Evolutionary conservation across 2,329 filamentous ascomycete genomes (phyloP), one percentile per base, ranked within the genome.

Genomic region (Neofusicoccum kwambonambiense): DNA sequence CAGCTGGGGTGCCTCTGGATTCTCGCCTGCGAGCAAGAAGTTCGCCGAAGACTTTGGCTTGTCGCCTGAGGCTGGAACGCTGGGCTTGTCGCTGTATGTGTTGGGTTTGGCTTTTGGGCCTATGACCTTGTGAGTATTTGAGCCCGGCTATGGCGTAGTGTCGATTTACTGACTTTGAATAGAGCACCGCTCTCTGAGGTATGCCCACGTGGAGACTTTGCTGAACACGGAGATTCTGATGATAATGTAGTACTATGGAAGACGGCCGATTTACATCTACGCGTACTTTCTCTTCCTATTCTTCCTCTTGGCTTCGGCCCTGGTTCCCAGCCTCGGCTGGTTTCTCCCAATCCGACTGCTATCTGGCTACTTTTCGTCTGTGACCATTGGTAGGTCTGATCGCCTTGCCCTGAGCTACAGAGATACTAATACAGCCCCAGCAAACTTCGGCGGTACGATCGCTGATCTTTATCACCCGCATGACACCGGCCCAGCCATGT

Each of bases 81-180:
- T 83, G 3, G 81, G 81, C 3, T 62, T 83, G 52, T 81, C 78
- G 50, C 70, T 83, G 57, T 83, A 82, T 65, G 75, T 83, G 8
- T 72, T 83, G 11, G 82, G 81, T 0, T 69, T 83, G 4, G 81
- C 80, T 0, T 77, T 79, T 68, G 75, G 75, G 3, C 75, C 74
- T 0, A 76, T 76, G 75, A 75, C 67, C 9, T 65, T 77, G 70
- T 65, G 47, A 62, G 64, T 56, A 12, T 27, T 12, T 4, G 17
- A 5, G 4, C 73, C 1, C 70, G 74, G 6, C 3, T 39, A 3
- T 39, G 13, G 1, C 75, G 3, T 76, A 71, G 70, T 69, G 4
- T 65, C 74, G 19, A 17, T 42, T 3, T 41, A 22, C 63, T 65
- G 19, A 65, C 39, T 6, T 7, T 27, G 11, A 5, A 4, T 19